Base-by-base conservation (phyloP, 345 rosid species). In the Turritis glabra region DNA sequence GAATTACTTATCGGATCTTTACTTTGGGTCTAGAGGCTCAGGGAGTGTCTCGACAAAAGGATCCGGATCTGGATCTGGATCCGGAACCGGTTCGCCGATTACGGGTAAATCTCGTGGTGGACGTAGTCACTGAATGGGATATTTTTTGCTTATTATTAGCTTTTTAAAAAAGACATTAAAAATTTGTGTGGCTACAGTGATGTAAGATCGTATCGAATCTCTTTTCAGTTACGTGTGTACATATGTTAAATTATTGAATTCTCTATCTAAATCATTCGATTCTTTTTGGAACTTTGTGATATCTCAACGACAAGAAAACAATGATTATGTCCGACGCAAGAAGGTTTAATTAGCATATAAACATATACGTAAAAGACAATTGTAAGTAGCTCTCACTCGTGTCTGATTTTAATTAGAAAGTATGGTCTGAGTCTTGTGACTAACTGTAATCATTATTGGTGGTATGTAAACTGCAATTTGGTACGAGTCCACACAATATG, bases 1-100 rank as follows among this genome's bases (percentile, higher is more conserved):
- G 12, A 87, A 88, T 67, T 84, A 83, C 79, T 46, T 90, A 25
- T 88, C 83, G 4, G 92, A 84, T 64, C 62, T 88, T 23, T 83
- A 84, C 68, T 77, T 60, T 30, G 86, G 71, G 7, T 55, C 65
- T 5, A 66, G 80, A 64, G 79, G 77, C 5, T 74, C 82, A 25
- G 82, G 79, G 69, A 71, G 60, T 55, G 74, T 29, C 2, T 67
- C 73, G 4, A 9, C 81, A 17, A 65, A 38, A 50, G 77, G 77
- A 48, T 77, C 80, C 13, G 80, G 75, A 4, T 75, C 79, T 1
- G 79, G 73, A n/a, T 54, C 74, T 2, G 74, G 75, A 17, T 70
- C 65, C 56, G 80, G 80, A 25, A 26, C 81, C 17, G 78, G 78
- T 30, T 71, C 77, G 40, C 66, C 77, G 21, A 25, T 38, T 1